A percentile compares a stretch with the other conserved stretches of the same genome.
phyloP scores from a whole-genome alignment of 116 monocot species.

The Cymodocea nodosa region DNA sequence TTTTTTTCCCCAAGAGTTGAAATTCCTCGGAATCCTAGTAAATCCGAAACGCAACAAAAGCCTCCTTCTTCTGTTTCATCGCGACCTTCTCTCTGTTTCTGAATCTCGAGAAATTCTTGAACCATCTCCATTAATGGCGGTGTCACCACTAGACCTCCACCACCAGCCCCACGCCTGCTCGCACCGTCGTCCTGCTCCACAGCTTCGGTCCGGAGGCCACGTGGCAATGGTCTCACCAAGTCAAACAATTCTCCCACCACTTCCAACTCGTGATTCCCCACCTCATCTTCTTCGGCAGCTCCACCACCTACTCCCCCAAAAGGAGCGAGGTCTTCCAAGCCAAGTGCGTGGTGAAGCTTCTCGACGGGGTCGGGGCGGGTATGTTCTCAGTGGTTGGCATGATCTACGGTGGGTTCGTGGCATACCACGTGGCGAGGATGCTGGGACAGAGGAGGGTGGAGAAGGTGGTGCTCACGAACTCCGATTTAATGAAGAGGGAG shows the following conservation, averaged over 20 bases:
- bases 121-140: conserved; percentile 20
- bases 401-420: conserved; percentile 90
- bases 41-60: too few species aligned
- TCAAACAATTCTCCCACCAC: conserved; percentile 29
- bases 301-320: conserved; percentile 13
- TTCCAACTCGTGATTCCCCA: conserved; percentile 72
- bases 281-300: conserved; percentile 64
- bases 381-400: conserved; percentile 56
- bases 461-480: conserved; percentile 17
- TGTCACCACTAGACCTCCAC: conserved; percentile 24
- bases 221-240: conserved; percentile 56
- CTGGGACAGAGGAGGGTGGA: conserved; percentile 30
- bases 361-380: conserved; percentile 32
- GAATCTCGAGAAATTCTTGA: too few species aligned
- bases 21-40: too few species aligned
- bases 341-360: conserved; percentile 39
- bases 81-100: too few species aligned
- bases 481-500: too few species aligned
- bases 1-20: too few species aligned
- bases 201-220: conserved; percentile 65
- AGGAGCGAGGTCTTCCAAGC: conserved; percentile 30
- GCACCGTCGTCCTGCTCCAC: conserved; percentile 55
- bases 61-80: too few species aligned
- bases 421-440: conserved; percentile 45
- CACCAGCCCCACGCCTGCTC: not conserved